phyloP scores from a whole-genome alignment of 176 grass and related monocot species.

The Bothriochloa decipiens region DNA sequence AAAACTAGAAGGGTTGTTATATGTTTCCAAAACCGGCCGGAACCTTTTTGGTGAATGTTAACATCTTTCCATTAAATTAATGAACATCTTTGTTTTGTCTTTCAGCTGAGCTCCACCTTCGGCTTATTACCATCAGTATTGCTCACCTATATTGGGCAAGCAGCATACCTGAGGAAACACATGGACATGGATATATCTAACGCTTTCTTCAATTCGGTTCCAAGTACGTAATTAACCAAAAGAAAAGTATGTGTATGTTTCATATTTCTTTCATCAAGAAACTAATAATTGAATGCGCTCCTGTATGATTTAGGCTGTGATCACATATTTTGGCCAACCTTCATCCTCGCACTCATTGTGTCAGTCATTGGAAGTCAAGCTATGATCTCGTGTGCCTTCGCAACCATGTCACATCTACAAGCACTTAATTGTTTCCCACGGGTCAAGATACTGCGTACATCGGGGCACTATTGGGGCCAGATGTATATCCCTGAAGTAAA shows the following conservation, averaged over 20 bases:
- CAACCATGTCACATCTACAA: conserved; percentile 65
- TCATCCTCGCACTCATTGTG: conserved; percentile 43
- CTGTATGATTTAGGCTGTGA: conserved; percentile 28
- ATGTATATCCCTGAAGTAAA: conserved; percentile 76
- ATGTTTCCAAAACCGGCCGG: neutral
- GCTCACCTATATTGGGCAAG: conserved; percentile 75
- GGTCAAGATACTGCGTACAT: conserved; percentile 63
- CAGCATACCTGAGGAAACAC: conserved; percentile 57
- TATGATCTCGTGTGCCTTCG: conserved; percentile 66
- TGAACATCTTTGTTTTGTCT: conserved; percentile 16
- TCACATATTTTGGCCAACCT: conserved; percentile 51
- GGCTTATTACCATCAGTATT: conserved; percentile 51
- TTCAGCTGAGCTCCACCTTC: conserved; percentile 50
- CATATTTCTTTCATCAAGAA: neutral
- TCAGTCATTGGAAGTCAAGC: conserved; percentile 71
- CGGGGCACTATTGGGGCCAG: conserved; percentile 55
- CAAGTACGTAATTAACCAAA: conserved; percentile 54
- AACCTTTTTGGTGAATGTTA: neutral
- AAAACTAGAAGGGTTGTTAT: no score
- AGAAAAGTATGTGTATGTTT: neutral
- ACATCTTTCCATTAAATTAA: neutral
- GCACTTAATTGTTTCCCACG: conserved; percentile 64
- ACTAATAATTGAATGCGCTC: neutral
- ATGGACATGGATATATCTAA: conserved; percentile 29
- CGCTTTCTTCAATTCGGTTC: conserved; percentile 69